A percentile compares a stretch with the other conserved stretches of the same genome.
Conservation (phyloP, 345 rosid genomes). For the Gossypium mustelinum region DNA sequence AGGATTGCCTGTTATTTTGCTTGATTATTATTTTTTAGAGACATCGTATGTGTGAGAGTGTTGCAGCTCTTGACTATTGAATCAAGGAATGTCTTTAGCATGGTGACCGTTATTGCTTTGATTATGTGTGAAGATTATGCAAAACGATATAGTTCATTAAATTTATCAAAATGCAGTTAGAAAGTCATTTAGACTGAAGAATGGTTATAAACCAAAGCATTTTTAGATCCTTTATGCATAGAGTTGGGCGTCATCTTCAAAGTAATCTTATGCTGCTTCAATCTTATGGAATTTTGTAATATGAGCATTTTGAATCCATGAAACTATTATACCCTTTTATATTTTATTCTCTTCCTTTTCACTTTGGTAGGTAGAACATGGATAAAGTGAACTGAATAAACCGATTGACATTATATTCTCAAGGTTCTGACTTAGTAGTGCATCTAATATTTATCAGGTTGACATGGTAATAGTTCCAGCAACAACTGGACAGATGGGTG, state of each 20-base stretch:
- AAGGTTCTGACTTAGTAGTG: neutral
- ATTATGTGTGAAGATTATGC: neutral
- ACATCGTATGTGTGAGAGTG: neutral
- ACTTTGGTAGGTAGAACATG: neutral
- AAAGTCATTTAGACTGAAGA: neutral
- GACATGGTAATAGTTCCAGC: conserved; percentile 96
- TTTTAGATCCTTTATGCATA: neutral
- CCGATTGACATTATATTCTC: neutral
- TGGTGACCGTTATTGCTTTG: neutral
- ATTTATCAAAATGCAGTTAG: no score
- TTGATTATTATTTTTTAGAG: neutral
- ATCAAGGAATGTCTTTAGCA: neutral
- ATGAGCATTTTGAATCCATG: neutral
- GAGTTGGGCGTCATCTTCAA: neutral
- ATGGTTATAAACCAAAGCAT: neutral
- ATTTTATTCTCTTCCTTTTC: neutral
- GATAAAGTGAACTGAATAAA: neutral
- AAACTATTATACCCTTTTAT: neutral
- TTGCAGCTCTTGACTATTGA: neutral
- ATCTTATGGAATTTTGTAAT: neutral
- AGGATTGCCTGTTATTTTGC: neutral
- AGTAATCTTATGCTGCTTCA: neutral
- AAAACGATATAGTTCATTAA: neutral
- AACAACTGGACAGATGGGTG: conserved; percentile 91
- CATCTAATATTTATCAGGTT: conserved; percentile 45